Conservation (phyloP, 2,329 filamentous ascomycete genomes). For the Fusarium longipes region DNA sequence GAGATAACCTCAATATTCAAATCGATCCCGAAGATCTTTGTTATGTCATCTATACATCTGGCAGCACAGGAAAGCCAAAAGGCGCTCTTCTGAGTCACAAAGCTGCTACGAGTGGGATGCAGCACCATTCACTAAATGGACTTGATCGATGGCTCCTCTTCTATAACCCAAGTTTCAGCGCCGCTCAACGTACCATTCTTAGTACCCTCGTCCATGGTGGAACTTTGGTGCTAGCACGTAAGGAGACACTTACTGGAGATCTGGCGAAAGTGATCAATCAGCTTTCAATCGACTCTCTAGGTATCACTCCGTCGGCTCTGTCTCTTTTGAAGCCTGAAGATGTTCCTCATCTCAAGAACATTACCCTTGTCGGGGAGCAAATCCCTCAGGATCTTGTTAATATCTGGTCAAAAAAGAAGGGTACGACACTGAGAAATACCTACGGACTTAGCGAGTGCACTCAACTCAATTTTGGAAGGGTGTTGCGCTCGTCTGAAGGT, state of each 20-base stretch:
- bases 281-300: constrained; percentile 29
- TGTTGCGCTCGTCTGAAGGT: background rate
- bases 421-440: constrained; percentile 9
- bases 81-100: constrained; percentile 33
- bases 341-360: constrained; percentile 17
- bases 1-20: background rate
- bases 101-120: constrained; percentile 20
- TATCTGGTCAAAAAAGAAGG: constrained; percentile 4
- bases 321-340: constrained; percentile 10
- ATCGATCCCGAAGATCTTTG: constrained; percentile 4
- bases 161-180: constrained; percentile 40
- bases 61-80: constrained; percentile 40
- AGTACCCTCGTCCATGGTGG: constrained; percentile 29
- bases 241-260: constrained; percentile 16
- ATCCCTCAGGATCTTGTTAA: constrained; percentile 22
- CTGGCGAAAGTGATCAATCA: constrained; percentile 21
- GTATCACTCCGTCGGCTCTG: constrained; percentile 37
- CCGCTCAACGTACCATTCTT: constrained; percentile 36
- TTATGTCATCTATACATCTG: constrained; percentile 44
- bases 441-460: constrained; percentile 41
- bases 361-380: constrained; percentile 31
- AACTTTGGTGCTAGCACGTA: constrained; percentile 25
- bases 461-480: constrained; percentile 30
- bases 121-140: constrained; percentile 7
- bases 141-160: constrained; percentile 36